Base-by-base conservation (phyloP, 2,329 filamentous ascomycete species). In the Aspergillus floridensis region DNA sequence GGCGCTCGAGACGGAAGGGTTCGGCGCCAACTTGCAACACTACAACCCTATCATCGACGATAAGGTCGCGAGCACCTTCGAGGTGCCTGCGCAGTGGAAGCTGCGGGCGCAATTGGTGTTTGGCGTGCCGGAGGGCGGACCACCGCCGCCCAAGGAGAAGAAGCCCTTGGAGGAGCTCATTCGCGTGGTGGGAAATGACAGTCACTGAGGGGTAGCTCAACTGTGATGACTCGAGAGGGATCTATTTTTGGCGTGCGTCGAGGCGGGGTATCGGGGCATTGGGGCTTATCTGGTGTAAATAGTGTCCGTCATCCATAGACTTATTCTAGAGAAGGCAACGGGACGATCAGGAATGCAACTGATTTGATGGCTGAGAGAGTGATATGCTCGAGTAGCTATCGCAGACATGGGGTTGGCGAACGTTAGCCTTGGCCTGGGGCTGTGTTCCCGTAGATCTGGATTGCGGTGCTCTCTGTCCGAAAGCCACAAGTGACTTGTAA, bases 11-110 rank as follows among this genome's bases (percentile, higher is more conserved):
- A 82, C 87, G 63, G 91, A 93, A 76, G 91, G 91, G 22, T 83
- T 93, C 49, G 91, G 91, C 63, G 88, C 86, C 73, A 95, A 92
- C 81, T 82, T 96, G 55, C 91, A 96, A 83, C 91, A 96, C 80
- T 95, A 95, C 82, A 92, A 90, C 83, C 90, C 90, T n/a, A 75
- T 93, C 61, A 84, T 93, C 64, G 89, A 93, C 77, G 81, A 82
- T 65, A 85, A 87, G 80, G 88, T 91, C 50, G 77, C 81, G 46
- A 78, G 76, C 48, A 79, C 84, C 66, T 96, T 89, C 88, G 82
- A 82, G 53, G 68, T 93, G 19, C 88, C 89, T 44, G 68, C 78
- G 26, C 82, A 81, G 68, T 96, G 91, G 91, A 86, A 84, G 72
- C 82, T 95, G 65, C 86, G 87, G 72, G 87, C 89, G 46, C 90